Base-by-base conservation (phyloP, 2,329 filamentous ascomycete genomes). In the Clonostachys sp. region DNA sequence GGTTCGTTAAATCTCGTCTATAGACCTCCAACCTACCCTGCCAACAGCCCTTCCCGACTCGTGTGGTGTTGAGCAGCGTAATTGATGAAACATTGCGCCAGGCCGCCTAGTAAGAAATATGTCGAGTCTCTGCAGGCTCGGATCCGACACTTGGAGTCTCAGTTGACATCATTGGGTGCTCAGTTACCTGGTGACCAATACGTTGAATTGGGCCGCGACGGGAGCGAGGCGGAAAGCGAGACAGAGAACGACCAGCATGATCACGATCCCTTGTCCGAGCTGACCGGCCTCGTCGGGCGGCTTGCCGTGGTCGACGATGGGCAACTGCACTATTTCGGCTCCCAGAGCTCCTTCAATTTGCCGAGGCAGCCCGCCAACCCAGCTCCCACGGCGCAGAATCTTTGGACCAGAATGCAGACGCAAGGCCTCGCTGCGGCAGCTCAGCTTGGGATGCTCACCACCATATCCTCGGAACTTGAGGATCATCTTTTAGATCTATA, bases 401-500 rank as follows among this genome's bases (percentile, higher is more conserved):
- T 24, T 24, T 24, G 38, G 38, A 12, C 44, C n/a, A 41, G 12
- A 13, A 34, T 47, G 38, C 49, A 50, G 43, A 48, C 38, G 13
- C 47, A 50, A 17, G 54, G 53, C 3, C 42, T 54, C 1, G 35
- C 44, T 16, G 51, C 54, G 4, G 50, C 49, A 4, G 38, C 44
- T 2, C 54, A 50, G 35, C 47, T 56, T 2, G 45, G 51, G 4
- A 48, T 49, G 20, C 42, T 35, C 4, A 48, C 49, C 14, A 42
- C 34, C 2, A 43, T 57, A n/a, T 45, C 55, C 1, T 20, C 46
- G 2, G 58, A 61, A 7, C 49, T 61, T 2, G 51, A 57, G 34
- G 47, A 53, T 9, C 58, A 61, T 33, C 49, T 61, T 1, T 51
- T 61, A 8, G 53, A 55, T 6, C 47, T 61, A 2, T 61, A 54